These are phyloP conservation scores for Aspergillus sp. DNA, from an alignment of 2,329 filamentous ascomycete genomes.

Conservation along the genomic window DNA sequence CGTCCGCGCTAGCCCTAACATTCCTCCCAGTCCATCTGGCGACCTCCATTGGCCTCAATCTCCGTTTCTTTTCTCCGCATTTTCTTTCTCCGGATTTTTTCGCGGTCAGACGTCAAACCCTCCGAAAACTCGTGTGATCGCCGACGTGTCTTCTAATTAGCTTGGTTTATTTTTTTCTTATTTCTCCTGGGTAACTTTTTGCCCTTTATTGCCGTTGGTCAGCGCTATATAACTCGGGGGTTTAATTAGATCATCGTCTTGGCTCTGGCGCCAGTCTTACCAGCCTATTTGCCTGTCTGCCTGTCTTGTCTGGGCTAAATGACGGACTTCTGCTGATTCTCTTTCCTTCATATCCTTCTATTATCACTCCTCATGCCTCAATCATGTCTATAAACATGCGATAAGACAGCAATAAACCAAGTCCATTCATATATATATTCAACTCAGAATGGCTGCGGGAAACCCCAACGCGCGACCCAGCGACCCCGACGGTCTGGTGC, in stretches of 20 bases:
- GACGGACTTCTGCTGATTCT: no score
- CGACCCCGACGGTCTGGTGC: slow-evolving; percentile 35
- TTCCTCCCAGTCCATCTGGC: no score
- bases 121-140: not conserved
- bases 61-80: not conserved
- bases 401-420: not conserved
- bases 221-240: not conserved
- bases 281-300: no score
- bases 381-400: not conserved
- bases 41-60: not conserved
- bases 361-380: not conserved
- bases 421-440: not conserved
- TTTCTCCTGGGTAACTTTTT: not conserved
- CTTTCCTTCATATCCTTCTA: not conserved
- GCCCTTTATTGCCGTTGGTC: not conserved
- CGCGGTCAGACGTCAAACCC: not conserved
- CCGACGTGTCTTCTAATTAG: not conserved
- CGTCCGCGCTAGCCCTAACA: not conserved
- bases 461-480: slow-evolving; percentile 21
- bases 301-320: no score
- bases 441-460: slow-evolving; percentile 6
- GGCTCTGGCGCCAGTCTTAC: not conserved
- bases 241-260: not conserved
- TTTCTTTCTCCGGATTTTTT: not conserved
- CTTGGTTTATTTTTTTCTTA: not conserved